A percentile compares a stretch with the other conserved stretches of the same genome.
Conservation (phyloP, 306 rosid genomes). For the Ormosia emarginata region DNA sequence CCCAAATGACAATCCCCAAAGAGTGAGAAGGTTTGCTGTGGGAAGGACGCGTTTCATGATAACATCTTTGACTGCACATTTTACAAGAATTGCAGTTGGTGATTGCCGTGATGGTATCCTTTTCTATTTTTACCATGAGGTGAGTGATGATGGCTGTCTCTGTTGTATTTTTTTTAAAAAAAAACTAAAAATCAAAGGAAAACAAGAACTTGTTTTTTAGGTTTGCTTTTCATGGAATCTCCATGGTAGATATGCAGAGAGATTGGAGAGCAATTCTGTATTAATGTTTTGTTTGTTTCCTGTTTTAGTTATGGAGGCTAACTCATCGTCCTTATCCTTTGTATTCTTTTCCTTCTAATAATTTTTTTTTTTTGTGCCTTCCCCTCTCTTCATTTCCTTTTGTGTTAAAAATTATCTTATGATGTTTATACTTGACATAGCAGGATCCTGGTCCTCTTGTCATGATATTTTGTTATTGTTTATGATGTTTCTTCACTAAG, state of each 20-base stretch:
- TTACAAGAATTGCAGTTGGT: constrained; percentile 87
- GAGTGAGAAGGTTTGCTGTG: constrained; percentile 59
- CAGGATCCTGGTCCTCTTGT: constrained; percentile 7
- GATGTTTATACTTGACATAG: constrained; percentile 3
- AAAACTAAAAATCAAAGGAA: neutral
- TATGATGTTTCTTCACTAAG: neutral
- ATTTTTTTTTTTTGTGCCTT: neutral
- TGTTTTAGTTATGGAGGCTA: constrained; percentile 10
- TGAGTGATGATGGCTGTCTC: constrained; percentile 33
- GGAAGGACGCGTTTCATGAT: constrained; percentile 73
- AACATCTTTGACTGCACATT: constrained; percentile 76
- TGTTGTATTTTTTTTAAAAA: neutral
- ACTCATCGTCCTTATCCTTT: neutral
- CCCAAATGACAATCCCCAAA: constrained; percentile 69
- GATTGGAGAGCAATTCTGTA: constrained; percentile 5
- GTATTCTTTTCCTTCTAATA: neutral
- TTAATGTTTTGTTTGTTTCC: constrained; percentile 3
- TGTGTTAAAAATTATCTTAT: neutral
- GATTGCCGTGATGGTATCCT: constrained; percentile 94
- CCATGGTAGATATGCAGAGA: constrained; percentile 10
- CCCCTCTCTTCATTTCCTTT: constrained; percentile 18
- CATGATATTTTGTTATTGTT: constrained; percentile 10
- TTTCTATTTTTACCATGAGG: constrained; percentile 80
- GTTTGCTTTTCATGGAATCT: neutral
- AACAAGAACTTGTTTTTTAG: neutral